phyloP scores from a whole-genome alignment of 768 basidiomycete species.

The Bullera alba region DNA sequence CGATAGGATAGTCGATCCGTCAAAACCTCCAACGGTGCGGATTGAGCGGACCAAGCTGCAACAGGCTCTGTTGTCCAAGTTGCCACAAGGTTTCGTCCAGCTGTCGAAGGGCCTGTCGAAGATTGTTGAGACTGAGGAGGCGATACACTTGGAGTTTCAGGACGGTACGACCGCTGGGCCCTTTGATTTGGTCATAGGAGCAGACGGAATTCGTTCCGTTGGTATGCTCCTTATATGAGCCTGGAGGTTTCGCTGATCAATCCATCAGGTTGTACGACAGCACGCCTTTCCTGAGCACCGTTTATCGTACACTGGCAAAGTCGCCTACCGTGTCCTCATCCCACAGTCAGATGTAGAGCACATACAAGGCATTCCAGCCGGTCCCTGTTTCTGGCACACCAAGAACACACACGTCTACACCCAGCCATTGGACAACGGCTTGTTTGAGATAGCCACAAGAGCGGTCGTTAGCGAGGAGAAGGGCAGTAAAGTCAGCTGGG shows the following conservation, averaged over 20 bases:
- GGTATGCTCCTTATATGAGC: background rate
- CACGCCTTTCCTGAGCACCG: conserved; percentile 27
- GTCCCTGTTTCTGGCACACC: conserved; percentile 17
- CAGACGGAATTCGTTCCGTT: conserved; percentile 33
- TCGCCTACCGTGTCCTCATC: conserved; percentile 18
- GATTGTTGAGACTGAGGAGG: conserved; percentile 9
- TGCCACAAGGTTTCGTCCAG: conserved; percentile 21
- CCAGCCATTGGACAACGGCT: conserved; percentile 13
- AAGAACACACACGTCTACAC: conserved; percentile 17
- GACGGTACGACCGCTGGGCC: conserved; percentile 14
- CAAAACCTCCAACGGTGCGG: conserved; percentile 14
- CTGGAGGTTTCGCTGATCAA: background rate
- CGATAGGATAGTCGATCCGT: conserved; percentile 6
- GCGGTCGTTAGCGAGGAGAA: conserved; percentile 14
- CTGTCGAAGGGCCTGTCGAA: conserved; percentile 18
- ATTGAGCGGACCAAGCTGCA: conserved; percentile 26
- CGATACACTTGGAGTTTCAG: conserved; percentile 10
- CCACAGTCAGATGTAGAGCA: conserved; percentile 18
- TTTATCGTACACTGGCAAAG: conserved; percentile 28
- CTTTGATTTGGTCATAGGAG: conserved; percentile 31
- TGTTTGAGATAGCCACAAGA: conserved; percentile 17
- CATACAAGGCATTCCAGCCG: conserved; percentile 11
- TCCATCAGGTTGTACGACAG: conserved; percentile 20
- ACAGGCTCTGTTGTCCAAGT: conserved; percentile 14
- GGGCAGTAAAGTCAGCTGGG: conserved; percentile 21